These are phyloP conservation scores for Datura wrightii DNA, from an alignment of 257 asterid species.

Conservation along the genomic window DNA sequence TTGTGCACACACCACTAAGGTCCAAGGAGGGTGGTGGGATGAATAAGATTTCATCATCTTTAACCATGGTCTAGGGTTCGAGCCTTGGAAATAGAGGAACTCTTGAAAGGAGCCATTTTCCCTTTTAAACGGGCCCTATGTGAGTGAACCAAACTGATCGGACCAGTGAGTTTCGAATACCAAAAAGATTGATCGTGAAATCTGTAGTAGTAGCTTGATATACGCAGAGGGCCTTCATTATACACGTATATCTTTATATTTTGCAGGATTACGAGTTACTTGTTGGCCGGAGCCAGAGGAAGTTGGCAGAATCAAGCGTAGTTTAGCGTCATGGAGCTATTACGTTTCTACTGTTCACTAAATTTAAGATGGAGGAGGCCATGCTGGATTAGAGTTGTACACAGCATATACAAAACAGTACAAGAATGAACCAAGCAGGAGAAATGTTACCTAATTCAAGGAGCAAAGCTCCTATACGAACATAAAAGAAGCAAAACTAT, in stretches of 20 bases:
- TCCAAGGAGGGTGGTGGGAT: not conserved
- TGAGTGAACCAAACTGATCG: not conserved
- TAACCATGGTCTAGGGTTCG: not conserved
- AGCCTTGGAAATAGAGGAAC: not conserved
- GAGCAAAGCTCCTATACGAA: not conserved
- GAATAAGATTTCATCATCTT: not conserved
- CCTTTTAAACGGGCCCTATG: not conserved
- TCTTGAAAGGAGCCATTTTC: not conserved
- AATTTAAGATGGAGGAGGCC: not conserved
- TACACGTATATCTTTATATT: not conserved
- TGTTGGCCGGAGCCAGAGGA: conserved; percentile 50
- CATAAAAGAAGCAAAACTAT: not conserved
- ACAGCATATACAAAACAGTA: not conserved
- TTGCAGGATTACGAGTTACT: conserved; percentile 71
- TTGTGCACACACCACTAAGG: not conserved
- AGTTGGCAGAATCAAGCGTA: conserved; percentile 58
- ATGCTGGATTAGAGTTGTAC: not conserved
- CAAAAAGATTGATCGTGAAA: not conserved
- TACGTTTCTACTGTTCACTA: not conserved
- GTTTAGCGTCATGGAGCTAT: not conserved
- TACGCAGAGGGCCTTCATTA: not conserved
- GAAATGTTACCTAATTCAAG: not conserved
- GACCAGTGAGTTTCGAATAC: not conserved
- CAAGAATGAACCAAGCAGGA: conserved; percentile 9
- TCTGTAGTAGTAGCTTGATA: not conserved